phyloP scores from a whole-genome alignment of 371 early-diverging fungal genomes.

The Apophysomyces sp. region DNA sequence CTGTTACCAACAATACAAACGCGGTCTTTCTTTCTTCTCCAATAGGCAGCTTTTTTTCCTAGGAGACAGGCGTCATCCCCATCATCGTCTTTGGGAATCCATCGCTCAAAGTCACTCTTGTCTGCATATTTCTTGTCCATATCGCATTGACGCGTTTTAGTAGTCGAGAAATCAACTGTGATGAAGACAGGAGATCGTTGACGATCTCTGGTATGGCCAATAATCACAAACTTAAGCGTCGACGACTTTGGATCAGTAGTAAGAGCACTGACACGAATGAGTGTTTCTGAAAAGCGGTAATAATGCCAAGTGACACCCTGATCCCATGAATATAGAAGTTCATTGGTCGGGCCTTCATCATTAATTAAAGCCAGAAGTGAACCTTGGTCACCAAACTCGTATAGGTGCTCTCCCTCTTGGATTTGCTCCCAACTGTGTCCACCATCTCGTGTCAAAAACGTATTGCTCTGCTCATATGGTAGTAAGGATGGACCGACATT shows the following conservation, averaged over 20 bases:
- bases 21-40: constrained; percentile 78
- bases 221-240: constrained; percentile 57
- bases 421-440: constrained; percentile 75
- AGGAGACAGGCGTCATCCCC: constrained; percentile 45
- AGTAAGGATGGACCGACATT: constrained; percentile 74
- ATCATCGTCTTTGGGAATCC: constrained; percentile 68
- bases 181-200: constrained; percentile 32
- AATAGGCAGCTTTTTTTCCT: constrained; percentile 56
- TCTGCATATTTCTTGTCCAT: constrained; percentile 50
- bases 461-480: constrained; percentile 63
- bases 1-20: constrained; percentile 70
- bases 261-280: constrained; percentile 49
- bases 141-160: constrained; percentile 45
- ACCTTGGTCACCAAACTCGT: constrained; percentile 87
- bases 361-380: constrained; percentile 66
- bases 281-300: constrained; percentile 41
- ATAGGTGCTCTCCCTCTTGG: constrained; percentile 54
- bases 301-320: constrained; percentile 68
- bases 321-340: constrained; percentile 65
- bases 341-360: constrained; percentile 74
- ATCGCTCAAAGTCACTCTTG: constrained; percentile 76
- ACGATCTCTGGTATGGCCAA: constrained; percentile 35
- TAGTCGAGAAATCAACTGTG: constrained; percentile 44
- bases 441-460: constrained; percentile 83
- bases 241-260: constrained; percentile 62